Evolutionary conservation across 208 protist species (phyloP), one percentile per base, ranked within the genome.

Genomic region (Herpetomonas samuelpessoai): DNA sequence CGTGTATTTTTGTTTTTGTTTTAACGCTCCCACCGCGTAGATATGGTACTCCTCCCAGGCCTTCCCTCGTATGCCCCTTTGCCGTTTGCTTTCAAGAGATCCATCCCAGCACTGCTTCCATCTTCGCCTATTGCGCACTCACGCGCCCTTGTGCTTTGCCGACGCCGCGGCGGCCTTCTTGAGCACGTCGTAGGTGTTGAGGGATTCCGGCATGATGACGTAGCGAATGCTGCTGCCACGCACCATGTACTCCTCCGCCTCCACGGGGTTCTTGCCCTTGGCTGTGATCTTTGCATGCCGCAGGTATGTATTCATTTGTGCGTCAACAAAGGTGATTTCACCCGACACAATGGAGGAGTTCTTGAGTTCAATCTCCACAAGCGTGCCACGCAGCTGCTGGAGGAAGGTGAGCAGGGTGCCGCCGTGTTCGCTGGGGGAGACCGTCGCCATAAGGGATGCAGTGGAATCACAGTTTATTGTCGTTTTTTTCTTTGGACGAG

Each of bases 291-390:
- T 99, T 18, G 98, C 98, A 46, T 88, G 81, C 61, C 98, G 98
- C 67, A 99, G 68, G 70, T 99, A 97, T 0, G 96, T 99, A 75
- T 99, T 99, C 98, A 99, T 99, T 30, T 88, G 83, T 3, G 73
- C 64, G 54, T 95, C 89, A 1, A 95, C 89, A 68, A 81, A 81
- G 21, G 75, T 59, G 41, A 97, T 82, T 44, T 93, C 86, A 18
- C 89, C 88, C 3, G 86, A 85, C 10, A 99, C 92, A 31, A 99
- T 88, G 16, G 97, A 97, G 0, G 98, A 97, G 88, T 99, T 99
- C 79, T 99, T 99, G 30, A 99, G 81, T 72, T 99, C 98, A 54
- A 99, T 93, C 18, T 98, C 98, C 2, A 99, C 98, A 1, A 93
- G 96, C 56, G 98, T 98, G 59, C 97, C 97, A 14, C 80, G 86